Evolutionary conservation across 305 asterid genomes (phyloP).

Genomic region (Stenogyne calaminthoides): DNA sequence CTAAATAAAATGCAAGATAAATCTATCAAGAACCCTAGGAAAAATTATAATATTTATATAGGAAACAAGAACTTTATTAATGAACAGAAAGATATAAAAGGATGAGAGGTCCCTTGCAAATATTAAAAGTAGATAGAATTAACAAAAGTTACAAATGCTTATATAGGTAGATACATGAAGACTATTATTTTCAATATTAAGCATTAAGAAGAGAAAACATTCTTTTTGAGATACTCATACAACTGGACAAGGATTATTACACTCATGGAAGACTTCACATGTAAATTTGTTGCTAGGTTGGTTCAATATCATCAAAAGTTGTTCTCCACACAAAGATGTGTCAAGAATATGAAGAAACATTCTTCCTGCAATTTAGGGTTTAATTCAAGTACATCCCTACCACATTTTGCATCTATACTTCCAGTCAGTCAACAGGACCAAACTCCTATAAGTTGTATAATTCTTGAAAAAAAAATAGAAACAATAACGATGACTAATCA

Average conservation of each 20-base stretch:
- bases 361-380: constrained; percentile 11
- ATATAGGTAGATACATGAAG: too few relatives aligned
- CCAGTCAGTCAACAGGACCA: background rate
- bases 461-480: background rate
- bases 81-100: too few relatives aligned
- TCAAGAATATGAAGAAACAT: background rate
- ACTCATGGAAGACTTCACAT: background rate
- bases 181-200: background rate
- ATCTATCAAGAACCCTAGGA: too few relatives aligned
- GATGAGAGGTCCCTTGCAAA: too few relatives aligned
- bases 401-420: background rate
- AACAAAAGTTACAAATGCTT: too few relatives aligned
- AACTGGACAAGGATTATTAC: background rate
- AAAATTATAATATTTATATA: too few relatives aligned
- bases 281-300: background rate
- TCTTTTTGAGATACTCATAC: background rate
- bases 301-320: background rate
- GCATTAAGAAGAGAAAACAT: background rate
- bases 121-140: too few relatives aligned
- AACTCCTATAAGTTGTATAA: background rate
- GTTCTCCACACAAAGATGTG: background rate
- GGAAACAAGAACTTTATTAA: too few relatives aligned
- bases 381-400: background rate
- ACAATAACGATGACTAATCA: background rate
- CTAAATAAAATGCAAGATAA: background rate